Evolutionary conservation across 257 asterid species (phyloP).

Genomic region (Gentiana dahurica): DNA sequence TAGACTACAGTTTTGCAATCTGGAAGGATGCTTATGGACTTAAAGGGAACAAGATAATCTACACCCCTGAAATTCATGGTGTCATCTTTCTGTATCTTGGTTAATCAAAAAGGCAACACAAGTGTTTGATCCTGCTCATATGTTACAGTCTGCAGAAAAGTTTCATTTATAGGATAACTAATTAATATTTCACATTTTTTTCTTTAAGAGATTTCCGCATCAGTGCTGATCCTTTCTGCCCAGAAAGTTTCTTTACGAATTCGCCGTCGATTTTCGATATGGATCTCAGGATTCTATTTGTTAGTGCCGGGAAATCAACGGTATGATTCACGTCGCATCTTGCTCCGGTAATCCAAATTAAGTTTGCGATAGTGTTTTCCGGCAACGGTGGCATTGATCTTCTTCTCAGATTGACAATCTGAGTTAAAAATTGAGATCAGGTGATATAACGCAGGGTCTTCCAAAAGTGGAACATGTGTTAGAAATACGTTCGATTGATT

Average conservation of each 20-base stretch:
- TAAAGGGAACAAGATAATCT: constrained; percentile 43
- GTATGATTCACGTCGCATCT: constrained; percentile 4
- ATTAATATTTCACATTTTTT: not conserved
- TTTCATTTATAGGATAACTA: too few relatives aligned
- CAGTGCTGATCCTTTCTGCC: too few relatives aligned
- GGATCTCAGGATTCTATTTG: constrained; percentile 22
- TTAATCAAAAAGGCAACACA: constrained; percentile 82
- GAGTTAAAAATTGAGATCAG: constrained; percentile 26
- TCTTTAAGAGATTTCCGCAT: too few relatives aligned
- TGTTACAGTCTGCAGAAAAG: constrained; percentile 29
- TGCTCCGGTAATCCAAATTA: constrained; percentile 52
- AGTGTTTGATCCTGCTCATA: constrained; percentile 37
- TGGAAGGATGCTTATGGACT: constrained; percentile 84
- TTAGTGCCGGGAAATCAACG: constrained; percentile 19
- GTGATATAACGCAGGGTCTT: too few relatives aligned
- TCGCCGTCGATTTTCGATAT: constrained; percentile 30
- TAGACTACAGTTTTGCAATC: constrained; percentile 82
- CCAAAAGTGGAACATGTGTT: too few relatives aligned
- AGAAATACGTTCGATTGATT: too few relatives aligned
- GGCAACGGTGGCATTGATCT: constrained; percentile 29
- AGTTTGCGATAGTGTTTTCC: constrained; percentile 40
- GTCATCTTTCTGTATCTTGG: constrained; percentile 32
- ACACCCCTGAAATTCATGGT: constrained; percentile 43
- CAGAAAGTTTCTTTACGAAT: constrained; percentile 21
- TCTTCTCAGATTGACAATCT: constrained; percentile 48